Percentiles rank a stretch among this genome's conserved stretches.
These are phyloP conservation scores for Phalaenopsis equestris DNA, from an alignment of 106 monocot genomes.

Conservation along the genomic window DNA sequence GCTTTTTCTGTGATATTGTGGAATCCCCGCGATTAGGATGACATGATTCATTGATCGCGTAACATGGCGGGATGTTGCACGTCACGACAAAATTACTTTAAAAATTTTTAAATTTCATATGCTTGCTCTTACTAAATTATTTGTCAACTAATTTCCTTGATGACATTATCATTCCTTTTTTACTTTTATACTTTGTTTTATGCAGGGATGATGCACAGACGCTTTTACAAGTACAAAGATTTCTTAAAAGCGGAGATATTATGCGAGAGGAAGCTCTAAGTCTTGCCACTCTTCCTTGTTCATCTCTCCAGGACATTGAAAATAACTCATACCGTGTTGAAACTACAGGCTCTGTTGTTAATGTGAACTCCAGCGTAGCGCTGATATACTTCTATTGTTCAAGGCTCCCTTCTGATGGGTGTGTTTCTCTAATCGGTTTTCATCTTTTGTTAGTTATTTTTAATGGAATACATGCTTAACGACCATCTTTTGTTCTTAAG, in stretches of 20 bases:
- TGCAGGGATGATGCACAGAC: slow-evolving; percentile 34
- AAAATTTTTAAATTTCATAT: too few relatives aligned
- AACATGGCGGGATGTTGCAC: too few relatives aligned
- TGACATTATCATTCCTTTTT: not conserved
- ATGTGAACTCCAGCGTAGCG: slow-evolving; percentile 42
- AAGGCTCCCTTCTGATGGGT: slow-evolving; percentile 59
- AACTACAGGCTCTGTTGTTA: slow-evolving; percentile 49
- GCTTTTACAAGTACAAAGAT: slow-evolving; percentile 28
- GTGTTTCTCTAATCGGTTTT: not conserved
- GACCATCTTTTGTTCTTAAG: slow-evolving; percentile 9
- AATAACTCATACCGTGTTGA: slow-evolving; percentile 48
- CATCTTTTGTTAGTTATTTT: not conserved
- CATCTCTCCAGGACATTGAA: slow-evolving; percentile 19
- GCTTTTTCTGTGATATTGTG: too few relatives aligned
- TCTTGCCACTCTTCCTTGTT: slow-evolving; percentile 32
- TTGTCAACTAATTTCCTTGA: not conserved
- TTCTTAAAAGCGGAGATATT: slow-evolving; percentile 39
- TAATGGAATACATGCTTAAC: not conserved
- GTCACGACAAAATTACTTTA: too few relatives aligned
- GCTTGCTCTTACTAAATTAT: too few relatives aligned
- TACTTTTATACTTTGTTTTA: not conserved
- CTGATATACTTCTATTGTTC: slow-evolving; percentile 60
- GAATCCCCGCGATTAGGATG: too few relatives aligned
- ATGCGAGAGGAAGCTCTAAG: slow-evolving; percentile 52
- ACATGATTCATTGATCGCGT: too few relatives aligned